A percentile compares a stretch with the other conserved stretches of the same genome.
Conservation (phyloP, 1,284 basidiomycete genomes). For the Marasmius oreades region DNA sequence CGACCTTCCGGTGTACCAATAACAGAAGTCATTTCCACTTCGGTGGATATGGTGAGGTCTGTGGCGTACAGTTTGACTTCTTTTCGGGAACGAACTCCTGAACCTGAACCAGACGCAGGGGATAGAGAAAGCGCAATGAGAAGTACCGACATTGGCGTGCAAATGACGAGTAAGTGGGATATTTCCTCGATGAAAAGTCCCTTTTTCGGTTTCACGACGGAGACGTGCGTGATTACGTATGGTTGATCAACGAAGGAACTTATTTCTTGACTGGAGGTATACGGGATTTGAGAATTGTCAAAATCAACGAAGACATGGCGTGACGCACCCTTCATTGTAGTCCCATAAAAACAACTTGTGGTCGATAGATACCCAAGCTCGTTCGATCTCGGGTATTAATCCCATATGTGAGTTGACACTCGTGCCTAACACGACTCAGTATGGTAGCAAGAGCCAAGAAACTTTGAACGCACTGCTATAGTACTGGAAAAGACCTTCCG, state of each 20-base stretch:
- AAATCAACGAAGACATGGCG: not conserved
- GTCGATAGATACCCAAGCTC: constrained; percentile 96
- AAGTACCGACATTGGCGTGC: constrained; percentile 79
- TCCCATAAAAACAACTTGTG: constrained; percentile 97
- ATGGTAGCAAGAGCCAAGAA: constrained; percentile 16
- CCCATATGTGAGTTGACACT: constrained; percentile 78
- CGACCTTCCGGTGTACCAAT: constrained; percentile 79
- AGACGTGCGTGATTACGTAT: constrained; percentile 87
- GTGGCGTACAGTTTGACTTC: constrained; percentile 91
- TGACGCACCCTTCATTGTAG: constrained; percentile 84
- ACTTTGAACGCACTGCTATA: constrained; percentile 61
- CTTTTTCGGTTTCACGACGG: constrained; percentile 75
- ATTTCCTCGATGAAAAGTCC: constrained; percentile 94
- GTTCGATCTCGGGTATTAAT: constrained; percentile 88
- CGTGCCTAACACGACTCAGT: constrained; percentile 37
- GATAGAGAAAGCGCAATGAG: constrained; percentile 81
- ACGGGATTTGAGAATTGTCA: not conserved
- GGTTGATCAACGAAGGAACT: constrained; percentile 89
- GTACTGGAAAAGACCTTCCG: constrained; percentile 80
- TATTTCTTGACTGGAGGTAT: constrained; percentile 64
- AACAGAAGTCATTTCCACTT: constrained; percentile 84
- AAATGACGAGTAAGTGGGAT: constrained; percentile 85
- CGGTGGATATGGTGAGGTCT: constrained; percentile 75
- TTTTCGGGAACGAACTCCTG: constrained; percentile 47
- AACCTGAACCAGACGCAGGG: constrained; percentile 40